Base-by-base conservation (phyloP, 768 basidiomycete species). In the Amyloporia xantha region DNA sequence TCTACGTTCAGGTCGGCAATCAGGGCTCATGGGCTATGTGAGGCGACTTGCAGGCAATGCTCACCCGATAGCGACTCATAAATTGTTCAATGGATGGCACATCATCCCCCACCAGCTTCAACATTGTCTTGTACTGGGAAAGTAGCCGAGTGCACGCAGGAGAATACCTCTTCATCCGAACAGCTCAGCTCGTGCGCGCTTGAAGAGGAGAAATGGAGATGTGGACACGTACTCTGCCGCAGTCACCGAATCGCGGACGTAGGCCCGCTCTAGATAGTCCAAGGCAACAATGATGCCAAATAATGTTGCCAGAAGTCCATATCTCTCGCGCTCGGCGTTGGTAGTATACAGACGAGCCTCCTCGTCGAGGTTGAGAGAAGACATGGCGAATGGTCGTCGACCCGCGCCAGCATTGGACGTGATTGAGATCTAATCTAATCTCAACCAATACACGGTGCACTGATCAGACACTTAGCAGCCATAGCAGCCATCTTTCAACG, bases 101-200 rank as follows among this genome's bases (percentile, higher is more conserved):
- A 19, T 86, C 86, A 47, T 91, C 82, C n/a, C 83, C 84, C 10
- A 98, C 86, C n/a, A 97, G 77, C 68, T 92, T 96, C 52, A 93
- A 71, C 82, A 96, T 91, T 0, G 91, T 94, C 78, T 96, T 96
- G 74, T 96, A 98, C 68, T 96, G 93, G 5, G 91, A 90, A 12
- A 98, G 69, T n/a, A 99, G 71, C 35, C 88, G 79, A 12, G 91
- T 93, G 65, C 95, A 99, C 52, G 92, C 93, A 48, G 92, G 94
- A 54, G 92, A 92, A 66, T 98, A 99, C 75, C 93, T 96, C 78
- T 77, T 65, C 54, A 52, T 25, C 30, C 50, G 45, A 48, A 24
- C 47, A 48, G 57, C 61, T 66, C 52, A 68, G 64, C 66, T 70
- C 20, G 48, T 37, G 47, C 15, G 27, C 26, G 40, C 5, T 38